These are phyloP conservation scores for Lumnitzera racemosa DNA, from an alignment of 345 rosid genomes.

Conservation along the genomic window DNA sequence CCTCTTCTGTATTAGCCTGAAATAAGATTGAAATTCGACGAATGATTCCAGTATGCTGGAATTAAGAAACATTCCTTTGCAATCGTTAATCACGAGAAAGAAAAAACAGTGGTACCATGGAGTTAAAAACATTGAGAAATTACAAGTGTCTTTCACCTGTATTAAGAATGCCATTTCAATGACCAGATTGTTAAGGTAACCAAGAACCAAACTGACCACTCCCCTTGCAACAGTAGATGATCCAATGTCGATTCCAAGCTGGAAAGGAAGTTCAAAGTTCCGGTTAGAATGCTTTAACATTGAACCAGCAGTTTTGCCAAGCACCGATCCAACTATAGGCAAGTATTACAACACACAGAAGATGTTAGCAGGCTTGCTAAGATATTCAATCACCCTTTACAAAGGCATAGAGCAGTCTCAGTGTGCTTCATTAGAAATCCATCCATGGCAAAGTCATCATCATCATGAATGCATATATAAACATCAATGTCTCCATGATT, in stretches of 20 bases:
- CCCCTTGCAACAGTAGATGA: constrained; percentile 96
- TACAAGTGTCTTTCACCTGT: constrained; percentile 44
- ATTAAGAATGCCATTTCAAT: constrained; percentile 92
- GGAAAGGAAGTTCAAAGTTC: constrained; percentile 15
- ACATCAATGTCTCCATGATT: too few species aligned
- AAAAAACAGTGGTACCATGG: not conserved
- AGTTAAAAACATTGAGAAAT: not conserved
- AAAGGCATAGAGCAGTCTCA: too few species aligned
- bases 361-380: too few species aligned
- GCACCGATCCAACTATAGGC: too few species aligned
- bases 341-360: too few species aligned
- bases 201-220: constrained; percentile 91
- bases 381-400: too few species aligned
- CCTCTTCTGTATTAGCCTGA: constrained; percentile 84
- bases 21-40: not conserved
- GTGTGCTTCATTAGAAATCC: too few species aligned
- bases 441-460: too few species aligned
- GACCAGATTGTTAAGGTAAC: constrained; percentile 87
- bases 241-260: constrained; percentile 92
- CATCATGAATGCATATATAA: too few species aligned
- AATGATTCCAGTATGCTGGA: too few species aligned
- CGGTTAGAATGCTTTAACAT: not conserved
- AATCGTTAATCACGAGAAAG: not conserved
- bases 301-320: too few species aligned
- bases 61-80: not conserved